phyloP scores from a whole-genome alignment of 192 early-diverging fungal species.

The Diversispora epigaea region DNA sequence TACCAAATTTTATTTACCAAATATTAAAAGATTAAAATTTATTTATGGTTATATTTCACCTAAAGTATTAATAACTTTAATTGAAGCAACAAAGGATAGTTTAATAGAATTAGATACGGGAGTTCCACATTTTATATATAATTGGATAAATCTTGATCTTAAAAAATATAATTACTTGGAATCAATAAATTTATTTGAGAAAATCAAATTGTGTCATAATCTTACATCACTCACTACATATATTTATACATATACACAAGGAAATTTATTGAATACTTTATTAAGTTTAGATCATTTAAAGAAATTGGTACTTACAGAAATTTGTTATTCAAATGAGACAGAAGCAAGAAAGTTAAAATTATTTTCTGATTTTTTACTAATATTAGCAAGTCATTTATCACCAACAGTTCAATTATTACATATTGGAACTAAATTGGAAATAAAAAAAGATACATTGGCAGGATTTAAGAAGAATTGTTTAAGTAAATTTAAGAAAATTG shows the following conservation, averaged over 20 bases:
- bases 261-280: background rate
- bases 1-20: background rate
- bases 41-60: background rate
- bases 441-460: background rate
- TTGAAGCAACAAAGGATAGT: background rate
- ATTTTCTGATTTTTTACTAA: background rate
- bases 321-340: background rate
- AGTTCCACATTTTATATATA: background rate
- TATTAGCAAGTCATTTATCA: background rate
- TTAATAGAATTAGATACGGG: background rate
- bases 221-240: background rate
- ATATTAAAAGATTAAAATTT: background rate
- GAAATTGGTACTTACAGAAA: background rate
- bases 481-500: background rate
- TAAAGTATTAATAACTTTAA: background rate
- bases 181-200: background rate
- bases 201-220: background rate
- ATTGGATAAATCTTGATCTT: background rate
- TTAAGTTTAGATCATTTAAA: background rate
- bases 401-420: background rate
- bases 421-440: background rate
- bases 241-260: background rate
- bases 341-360: background rate
- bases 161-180: background rate
- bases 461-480: background rate